Evolutionary conservation across 305 asterid species (phyloP), one percentile per base, ranked within the genome.

Genomic region (Salvia sclarea): DNA sequence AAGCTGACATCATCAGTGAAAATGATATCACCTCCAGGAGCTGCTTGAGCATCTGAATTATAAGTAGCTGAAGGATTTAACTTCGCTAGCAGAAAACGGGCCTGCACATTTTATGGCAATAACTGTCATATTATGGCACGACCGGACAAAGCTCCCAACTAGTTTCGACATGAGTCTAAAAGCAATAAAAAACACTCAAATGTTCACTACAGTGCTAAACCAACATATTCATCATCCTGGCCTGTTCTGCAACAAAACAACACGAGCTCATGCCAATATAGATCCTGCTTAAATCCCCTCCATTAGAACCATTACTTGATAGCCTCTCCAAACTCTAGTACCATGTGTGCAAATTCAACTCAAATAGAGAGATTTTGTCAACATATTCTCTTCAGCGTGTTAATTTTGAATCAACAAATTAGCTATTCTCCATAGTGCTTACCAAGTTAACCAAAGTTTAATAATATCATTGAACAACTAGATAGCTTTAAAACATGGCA

Each of bases 1-100:
- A 95, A 89, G 88, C 98, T 91, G 78, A 95, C 99, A 73, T 95
- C 99, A 75, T 95, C 99, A 1, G 99, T 95, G 80, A 89, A 91
- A 64, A 95, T 84, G 61, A 95, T 79, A 75, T 91, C 98, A 33
- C 99, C 97, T 20, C 96, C 96, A 61, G 93, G 91, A 61, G 69
- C 80, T 49, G 78, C 81, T 68, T 79, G 85, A 47, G 80, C 75
- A 78, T 91, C 95, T 43, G 97, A 82, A 76, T 85, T 94, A 76
- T 94, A 86, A 52, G 97, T 94, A 44, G 98, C 90, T 30, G 99
- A 94, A 60, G 99, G 99, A 81, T 94, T 94, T 88, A 94, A 85
- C 78, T 94, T 94, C 54, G 96, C 99, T 41, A 94, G 89, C 85
- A 94, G 78, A 79, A 94, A 94, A 58, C 98, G 97, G 37, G 98